phyloP scores from a whole-genome alignment of 2,329 filamentous ascomycete genomes.

The Aspergillus sp. region DNA sequence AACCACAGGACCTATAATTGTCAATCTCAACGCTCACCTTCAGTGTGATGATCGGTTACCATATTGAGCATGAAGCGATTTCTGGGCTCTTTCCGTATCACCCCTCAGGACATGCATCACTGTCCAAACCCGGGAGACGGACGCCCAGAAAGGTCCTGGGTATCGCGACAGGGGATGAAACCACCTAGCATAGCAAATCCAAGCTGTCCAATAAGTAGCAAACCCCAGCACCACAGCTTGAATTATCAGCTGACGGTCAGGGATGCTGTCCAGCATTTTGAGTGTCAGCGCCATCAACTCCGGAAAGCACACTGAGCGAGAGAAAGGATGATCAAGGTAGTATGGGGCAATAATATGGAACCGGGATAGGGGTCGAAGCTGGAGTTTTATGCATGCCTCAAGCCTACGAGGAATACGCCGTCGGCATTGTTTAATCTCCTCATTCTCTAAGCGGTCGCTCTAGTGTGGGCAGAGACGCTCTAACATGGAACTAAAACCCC shows the following conservation, averaged over 20 bases:
- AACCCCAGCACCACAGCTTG: background rate
- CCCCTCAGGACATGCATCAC: constrained; percentile 20
- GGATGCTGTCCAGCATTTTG: background rate
- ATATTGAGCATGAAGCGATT: constrained; percentile 14
- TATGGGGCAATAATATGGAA: too few species aligned
- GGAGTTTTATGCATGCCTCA: too few species aligned
- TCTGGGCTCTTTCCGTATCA: constrained; percentile 21
- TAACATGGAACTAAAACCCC: too few species aligned
- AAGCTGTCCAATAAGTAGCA: constrained; percentile 12
- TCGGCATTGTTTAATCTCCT: too few species aligned
- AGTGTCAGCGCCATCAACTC: background rate
- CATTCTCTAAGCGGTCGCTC: too few species aligned
- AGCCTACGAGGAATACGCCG: too few species aligned
- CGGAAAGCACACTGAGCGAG: too few species aligned
- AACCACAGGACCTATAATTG: constrained; percentile 14
- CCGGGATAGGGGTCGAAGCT: too few species aligned
- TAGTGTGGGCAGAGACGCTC: too few species aligned
- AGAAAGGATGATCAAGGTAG: too few species aligned
- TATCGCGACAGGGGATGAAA: constrained; percentile 19
- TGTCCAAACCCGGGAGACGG: constrained; percentile 23
- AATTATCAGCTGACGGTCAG: background rate
- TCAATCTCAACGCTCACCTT: background rate
- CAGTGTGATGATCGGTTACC: background rate
- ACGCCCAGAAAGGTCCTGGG: constrained; percentile 24
- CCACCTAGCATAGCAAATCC: constrained; percentile 24